phyloP scores from a whole-genome alignment of 768 basidiomycete species.

The Tulasnella sp. region DNA sequence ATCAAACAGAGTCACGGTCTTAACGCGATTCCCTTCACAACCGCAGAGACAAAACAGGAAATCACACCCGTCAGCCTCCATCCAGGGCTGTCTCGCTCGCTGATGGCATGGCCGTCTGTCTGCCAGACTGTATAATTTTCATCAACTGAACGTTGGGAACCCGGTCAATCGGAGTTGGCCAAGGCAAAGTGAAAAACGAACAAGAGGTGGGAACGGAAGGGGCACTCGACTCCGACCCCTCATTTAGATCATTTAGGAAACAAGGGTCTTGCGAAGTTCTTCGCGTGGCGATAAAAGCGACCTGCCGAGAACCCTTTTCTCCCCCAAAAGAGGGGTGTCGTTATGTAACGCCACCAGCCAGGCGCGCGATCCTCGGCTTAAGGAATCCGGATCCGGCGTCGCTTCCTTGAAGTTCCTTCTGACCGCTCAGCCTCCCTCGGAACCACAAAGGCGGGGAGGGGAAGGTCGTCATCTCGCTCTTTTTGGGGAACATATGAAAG shows the following conservation, averaged over 20 bases:
- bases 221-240: not conserved
- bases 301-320: no score
- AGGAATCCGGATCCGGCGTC: not conserved
- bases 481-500: not conserved
- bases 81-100: not conserved
- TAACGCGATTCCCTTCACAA: not conserved
- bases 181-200: not conserved
- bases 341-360: not conserved
- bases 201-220: not conserved
- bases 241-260: not conserved
- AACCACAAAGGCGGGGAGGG: not conserved
- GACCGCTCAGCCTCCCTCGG: not conserved
- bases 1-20: not conserved
- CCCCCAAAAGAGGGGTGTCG: not conserved
- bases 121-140: no score
- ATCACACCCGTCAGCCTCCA: not conserved
- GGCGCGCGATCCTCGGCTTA: not conserved
- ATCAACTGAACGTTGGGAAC: not conserved
- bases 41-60: not conserved
- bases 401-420: not conserved
- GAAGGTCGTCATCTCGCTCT: not conserved
- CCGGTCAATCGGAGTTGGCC: not conserved
- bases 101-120: not conserved
- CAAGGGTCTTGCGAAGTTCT: not conserved
- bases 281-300: not conserved